phyloP scores from a whole-genome alignment of 768 basidiomycete species.

The Trametes cinnabarina region DNA sequence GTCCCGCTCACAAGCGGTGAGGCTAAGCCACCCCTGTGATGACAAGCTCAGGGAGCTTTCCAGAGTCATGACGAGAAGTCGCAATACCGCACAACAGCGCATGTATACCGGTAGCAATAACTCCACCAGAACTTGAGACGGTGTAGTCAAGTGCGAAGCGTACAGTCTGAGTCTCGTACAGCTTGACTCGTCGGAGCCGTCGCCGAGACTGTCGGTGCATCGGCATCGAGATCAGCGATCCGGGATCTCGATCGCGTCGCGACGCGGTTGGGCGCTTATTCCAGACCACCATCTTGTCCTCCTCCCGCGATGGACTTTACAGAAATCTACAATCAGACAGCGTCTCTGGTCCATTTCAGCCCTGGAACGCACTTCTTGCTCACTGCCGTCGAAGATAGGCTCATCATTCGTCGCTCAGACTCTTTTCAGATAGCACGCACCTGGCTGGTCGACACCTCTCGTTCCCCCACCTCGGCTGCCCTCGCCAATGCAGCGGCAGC shows the following conservation, averaged over 20 bases:
- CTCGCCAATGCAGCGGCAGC: constrained; percentile 21
- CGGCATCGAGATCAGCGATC: too few species aligned
- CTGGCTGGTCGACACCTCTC: constrained; percentile 63
- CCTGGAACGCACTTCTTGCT: constrained; percentile 86
- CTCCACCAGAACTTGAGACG: too few species aligned
- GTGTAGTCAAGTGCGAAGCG: too few species aligned
- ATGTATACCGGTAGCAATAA: too few species aligned
- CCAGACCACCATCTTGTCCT: not conserved
- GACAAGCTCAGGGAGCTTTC: too few species aligned
- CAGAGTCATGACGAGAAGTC: too few species aligned
- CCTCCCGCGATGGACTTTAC: constrained; percentile 81
- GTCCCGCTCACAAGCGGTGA: too few species aligned
- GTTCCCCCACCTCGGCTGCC: constrained; percentile 48
- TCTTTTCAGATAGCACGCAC: constrained; percentile 81
- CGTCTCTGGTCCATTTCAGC: constrained; percentile 72
- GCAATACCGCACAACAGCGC: too few species aligned
- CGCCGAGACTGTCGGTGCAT: too few species aligned
- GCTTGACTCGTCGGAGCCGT: too few species aligned
- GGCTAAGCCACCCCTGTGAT: too few species aligned
- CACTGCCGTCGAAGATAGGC: constrained; percentile 71
- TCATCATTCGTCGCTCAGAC: constrained; percentile 82
- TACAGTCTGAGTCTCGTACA: too few species aligned
- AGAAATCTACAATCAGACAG: constrained; percentile 75
- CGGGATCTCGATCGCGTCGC: not conserved
- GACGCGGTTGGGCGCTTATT: not conserved